Evolutionary conservation across 75 land plant genomes (phyloP), one percentile per base, ranked within the genome.

Genomic region (Pinus tabuliformis): DNA sequence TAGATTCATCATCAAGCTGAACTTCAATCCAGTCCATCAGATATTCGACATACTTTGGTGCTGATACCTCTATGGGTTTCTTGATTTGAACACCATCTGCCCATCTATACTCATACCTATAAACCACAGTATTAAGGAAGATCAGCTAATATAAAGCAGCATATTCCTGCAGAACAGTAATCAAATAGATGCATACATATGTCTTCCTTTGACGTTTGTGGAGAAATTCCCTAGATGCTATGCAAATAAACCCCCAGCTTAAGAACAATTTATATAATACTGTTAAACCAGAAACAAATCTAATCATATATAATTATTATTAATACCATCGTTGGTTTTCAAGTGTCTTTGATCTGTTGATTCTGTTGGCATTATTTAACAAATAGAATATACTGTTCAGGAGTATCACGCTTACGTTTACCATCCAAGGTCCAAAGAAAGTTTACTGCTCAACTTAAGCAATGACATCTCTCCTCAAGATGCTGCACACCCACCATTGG

Each of bases 11-110:
- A 84, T 95, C 95, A 71, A 95, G 92, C 84, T 95, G 98, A 22
- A 76, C 63, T 79, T 95, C 98, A 65, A 95, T 92, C 98, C 98
- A 95, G 58, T 89, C 91, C 98, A 95, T 95, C 39, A 95, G 75
- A 75, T 92, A 92, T 82, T 95, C 98, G 4, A 95, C 98, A 81
- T 95, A 95, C 78, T 95, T 95, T 61, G 98, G 98, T 56, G 98
- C 98, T 15, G 98, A 95, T 60, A 95, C 98, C 72, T 95, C 98
- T 56, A 95, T 90, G 45, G 98, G 98, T 72, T 92, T 95, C 79
- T 92, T 95, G 24, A 95, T 92, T 78, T 88, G 89, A 7, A 92
- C 93, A 63, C 98, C 98, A 90, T 95, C 98, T 24, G 98, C 98
- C 98, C 98, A 92, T 75, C 98, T 90, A 63, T 95, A 95, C 65